Conservation (phyloP, 306 rosid species). For the Castanea crenata region DNA sequence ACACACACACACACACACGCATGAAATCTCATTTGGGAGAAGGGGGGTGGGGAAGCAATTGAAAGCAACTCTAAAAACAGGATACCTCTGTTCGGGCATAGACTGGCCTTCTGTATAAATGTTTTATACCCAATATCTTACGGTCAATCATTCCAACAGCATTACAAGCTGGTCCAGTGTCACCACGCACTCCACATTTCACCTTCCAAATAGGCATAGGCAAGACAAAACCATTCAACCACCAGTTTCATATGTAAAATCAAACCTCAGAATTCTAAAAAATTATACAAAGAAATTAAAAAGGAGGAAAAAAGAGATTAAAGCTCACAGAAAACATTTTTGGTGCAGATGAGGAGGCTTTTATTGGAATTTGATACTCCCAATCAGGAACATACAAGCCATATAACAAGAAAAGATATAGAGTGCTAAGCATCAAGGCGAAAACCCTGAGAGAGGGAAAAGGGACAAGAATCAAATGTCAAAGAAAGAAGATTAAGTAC, state of each 20-base stretch:
- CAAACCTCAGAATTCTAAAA: background rate
- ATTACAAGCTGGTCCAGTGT: constrained; percentile 83
- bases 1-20: background rate
- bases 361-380: constrained; percentile 66
- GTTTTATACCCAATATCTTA: constrained; percentile 61
- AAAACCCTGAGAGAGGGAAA: constrained; percentile 44
- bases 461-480: background rate
- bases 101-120: constrained; percentile 61
- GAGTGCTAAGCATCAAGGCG: constrained; percentile 48
- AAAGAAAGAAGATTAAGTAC: background rate
- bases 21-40: too few relatives aligned
- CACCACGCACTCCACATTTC: constrained; percentile 80
- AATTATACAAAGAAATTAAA: background rate
- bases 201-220: constrained; percentile 42
- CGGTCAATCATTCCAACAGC: constrained; percentile 95
- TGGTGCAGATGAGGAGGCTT: constrained; percentile 38
- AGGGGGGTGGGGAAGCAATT: too few relatives aligned
- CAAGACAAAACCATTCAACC: constrained; percentile 10
- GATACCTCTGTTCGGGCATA: constrained; percentile 71
- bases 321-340: constrained; percentile 66
- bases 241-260: background rate
- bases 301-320: background rate
- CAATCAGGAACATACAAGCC: constrained; percentile 89
- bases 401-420: constrained; percentile 59
- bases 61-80: background rate